Conservation (phyloP, 169 alveolate species). For the Plasmodium malariae region DNA sequence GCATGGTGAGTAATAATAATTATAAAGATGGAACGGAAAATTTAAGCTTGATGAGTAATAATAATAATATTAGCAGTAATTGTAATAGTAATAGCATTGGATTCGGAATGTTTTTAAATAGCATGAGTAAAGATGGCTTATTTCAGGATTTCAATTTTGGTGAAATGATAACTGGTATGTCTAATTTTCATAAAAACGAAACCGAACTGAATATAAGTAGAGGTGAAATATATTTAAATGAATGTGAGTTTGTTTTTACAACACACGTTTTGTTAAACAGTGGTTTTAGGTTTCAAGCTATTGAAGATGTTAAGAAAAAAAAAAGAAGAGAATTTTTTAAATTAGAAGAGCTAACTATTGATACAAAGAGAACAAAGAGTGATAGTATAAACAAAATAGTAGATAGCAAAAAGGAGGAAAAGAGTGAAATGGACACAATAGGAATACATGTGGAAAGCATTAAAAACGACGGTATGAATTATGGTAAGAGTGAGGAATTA, state of each 20-base stretch:
- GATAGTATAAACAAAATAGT: conserved; percentile 6
- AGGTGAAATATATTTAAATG: conserved; percentile 58
- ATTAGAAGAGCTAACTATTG: conserved; percentile 10
- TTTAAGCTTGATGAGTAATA: not conserved
- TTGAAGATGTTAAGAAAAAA: conserved; percentile 36
- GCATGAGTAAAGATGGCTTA: not conserved
- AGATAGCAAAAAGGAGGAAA: not conserved
- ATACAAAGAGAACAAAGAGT: conserved; percentile 12
- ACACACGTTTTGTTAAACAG: conserved; percentile 24
- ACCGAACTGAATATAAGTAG: conserved; percentile 26
- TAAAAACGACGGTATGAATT: not conserved
- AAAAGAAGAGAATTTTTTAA: conserved; percentile 39
- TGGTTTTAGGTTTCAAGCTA: conserved; percentile 38
- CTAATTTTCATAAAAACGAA: conserved; percentile 7
- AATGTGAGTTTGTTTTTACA: conserved; percentile 3
- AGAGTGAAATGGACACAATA: not conserved
- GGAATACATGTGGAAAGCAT: not conserved
- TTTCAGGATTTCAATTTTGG: not conserved
- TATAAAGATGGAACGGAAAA: not conserved
- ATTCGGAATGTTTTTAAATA: too few species aligned
- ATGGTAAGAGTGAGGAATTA: not conserved
- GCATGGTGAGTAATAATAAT: not conserved
- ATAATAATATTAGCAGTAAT: too few species aligned
- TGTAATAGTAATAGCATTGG: too few species aligned
- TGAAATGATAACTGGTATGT: not conserved